A percentile compares a stretch with the other conserved stretches of the same genome.
phyloP scores from a whole-genome alignment of 176 grass and related monocot species.

The Rhipidocladum racemiflorum region DNA sequence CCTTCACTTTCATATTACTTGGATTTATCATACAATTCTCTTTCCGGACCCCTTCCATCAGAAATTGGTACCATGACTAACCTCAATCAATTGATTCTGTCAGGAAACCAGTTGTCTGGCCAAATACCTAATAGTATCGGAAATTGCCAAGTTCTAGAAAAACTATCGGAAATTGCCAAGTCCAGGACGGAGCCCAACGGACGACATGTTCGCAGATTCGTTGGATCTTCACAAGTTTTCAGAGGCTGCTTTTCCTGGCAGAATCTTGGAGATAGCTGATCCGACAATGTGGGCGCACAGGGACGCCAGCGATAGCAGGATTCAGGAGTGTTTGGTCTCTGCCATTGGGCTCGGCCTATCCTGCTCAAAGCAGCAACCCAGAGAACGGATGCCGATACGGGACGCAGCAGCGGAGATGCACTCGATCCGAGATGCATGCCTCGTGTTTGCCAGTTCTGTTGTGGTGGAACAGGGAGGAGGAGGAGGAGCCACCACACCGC shows the following conservation, averaged over 20 bases:
- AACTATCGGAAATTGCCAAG: no score
- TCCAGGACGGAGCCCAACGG: no score
- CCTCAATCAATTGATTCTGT: constrained; percentile 17
- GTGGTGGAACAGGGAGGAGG: background rate
- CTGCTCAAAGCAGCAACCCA: constrained; percentile 19
- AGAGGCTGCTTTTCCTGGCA: no score
- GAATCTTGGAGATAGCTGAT: no score
- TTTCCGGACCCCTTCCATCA: constrained; percentile 5
- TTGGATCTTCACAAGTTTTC: no score
- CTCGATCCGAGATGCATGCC: constrained; percentile 12
- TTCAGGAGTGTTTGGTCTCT: background rate
- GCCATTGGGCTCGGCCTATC: constrained; percentile 4
- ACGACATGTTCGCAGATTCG: no score
- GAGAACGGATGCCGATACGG: background rate
- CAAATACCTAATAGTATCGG: constrained; percentile 32
- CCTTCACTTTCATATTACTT: constrained; percentile 1
- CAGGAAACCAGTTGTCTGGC: constrained; percentile 23
- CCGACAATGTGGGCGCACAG: background rate
- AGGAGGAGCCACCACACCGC: background rate
- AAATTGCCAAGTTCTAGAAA: constrained; percentile 25
- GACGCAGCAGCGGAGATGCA: constrained; percentile 9
- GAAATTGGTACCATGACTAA: background rate
- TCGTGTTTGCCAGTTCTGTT: background rate
- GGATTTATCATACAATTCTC: constrained; percentile 9
- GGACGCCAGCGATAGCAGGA: background rate